Evolutionary conservation across 2,329 filamentous ascomycete species (phyloP), one percentile per base, ranked within the genome.

Genomic region (Rhexocercosporidium sp.): DNA sequence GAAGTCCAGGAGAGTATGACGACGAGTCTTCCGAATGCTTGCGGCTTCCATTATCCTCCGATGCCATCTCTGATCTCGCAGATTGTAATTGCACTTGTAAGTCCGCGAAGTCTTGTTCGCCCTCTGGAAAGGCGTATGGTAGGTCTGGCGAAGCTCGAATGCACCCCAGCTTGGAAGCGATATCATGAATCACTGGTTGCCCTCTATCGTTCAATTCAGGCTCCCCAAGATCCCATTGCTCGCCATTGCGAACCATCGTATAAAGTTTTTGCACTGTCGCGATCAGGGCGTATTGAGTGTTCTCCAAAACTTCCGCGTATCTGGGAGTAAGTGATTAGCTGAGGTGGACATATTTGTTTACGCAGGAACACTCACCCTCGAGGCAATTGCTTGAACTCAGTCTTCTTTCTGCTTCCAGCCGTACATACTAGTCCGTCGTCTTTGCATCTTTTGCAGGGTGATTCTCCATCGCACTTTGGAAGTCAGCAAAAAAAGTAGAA

Each of bases 241-340:
- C 85, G 22, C 81, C 80, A 67, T 81, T 86, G 68, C 86, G 82
- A 54, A 90, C 83, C 87, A 90, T 90, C 62, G 82, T 81, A 76
- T 90, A 90, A 25, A 90, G 82, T 78, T 90, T 90, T 75, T 89
- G 87, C 1, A 89, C 86, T 22, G 87, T 89, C 64, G 86, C 86
- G 66, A 89, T 87, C 65, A 90, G 81, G 57, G 86, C 85, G 74
- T 88, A 87, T 74, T 90, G 88, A 1, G 86, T 89, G 78, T 89
- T 88, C 72, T 90, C 88, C 41, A 90, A 78, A 22, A 90, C 86
- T 75, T 90, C 88, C 62, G 87, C 87, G 72, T 90, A 89, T 64
- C 86, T 88, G 70, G 12, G 8, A 53, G 31, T 64, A 53, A 66
- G 20, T 31, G 60, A 60, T 66, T 64, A 67, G 59, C 53, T 12